A percentile compares a stretch with the other conserved stretches of the same genome.
Conservation (phyloP, 2,329 filamentous ascomycete species). For the Microsporum canis region DNA sequence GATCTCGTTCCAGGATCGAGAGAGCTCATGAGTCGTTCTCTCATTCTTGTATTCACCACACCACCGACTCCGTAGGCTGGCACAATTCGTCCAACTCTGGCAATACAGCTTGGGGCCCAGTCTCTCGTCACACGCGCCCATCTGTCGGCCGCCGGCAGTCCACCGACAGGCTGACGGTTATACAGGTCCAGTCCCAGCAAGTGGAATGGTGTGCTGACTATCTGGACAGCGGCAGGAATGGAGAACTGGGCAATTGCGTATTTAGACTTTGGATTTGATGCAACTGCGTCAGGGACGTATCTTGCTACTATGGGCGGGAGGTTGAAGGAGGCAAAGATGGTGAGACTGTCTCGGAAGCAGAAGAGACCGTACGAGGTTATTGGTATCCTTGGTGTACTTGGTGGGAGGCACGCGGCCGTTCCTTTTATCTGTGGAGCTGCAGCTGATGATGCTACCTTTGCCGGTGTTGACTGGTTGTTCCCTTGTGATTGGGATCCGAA, state of each 20-base stretch:
- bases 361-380: constrained; percentile 66
- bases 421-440: not conserved
- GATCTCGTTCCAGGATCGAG: constrained; percentile 33
- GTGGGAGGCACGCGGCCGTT: constrained; percentile 4
- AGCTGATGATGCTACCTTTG: constrained; percentile 4
- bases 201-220: constrained; percentile 73
- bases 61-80: constrained; percentile 83
- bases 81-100: constrained; percentile 72
- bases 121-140: constrained; percentile 57
- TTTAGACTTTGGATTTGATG: constrained; percentile 35
- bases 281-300: constrained; percentile 45
- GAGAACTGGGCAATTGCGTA: constrained; percentile 63
- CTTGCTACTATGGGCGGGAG: constrained; percentile 70
- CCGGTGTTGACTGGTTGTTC: constrained; percentile 6
- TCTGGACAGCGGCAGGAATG: constrained; percentile 66
- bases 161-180: constrained; percentile 48
- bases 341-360: constrained; percentile 70
- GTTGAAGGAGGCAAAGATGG: constrained; percentile 88
- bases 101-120: constrained; percentile 61
- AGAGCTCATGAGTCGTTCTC: constrained; percentile 54
- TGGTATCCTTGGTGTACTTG: constrained; percentile 43
- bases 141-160: constrained; percentile 47
- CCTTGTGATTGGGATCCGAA: constrained; percentile 51
- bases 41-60: constrained; percentile 66
- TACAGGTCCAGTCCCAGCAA: constrained; percentile 77